phyloP scores from a whole-genome alignment of 805 yeast genomes.

The Spencermartinsiella europaea region DNA sequence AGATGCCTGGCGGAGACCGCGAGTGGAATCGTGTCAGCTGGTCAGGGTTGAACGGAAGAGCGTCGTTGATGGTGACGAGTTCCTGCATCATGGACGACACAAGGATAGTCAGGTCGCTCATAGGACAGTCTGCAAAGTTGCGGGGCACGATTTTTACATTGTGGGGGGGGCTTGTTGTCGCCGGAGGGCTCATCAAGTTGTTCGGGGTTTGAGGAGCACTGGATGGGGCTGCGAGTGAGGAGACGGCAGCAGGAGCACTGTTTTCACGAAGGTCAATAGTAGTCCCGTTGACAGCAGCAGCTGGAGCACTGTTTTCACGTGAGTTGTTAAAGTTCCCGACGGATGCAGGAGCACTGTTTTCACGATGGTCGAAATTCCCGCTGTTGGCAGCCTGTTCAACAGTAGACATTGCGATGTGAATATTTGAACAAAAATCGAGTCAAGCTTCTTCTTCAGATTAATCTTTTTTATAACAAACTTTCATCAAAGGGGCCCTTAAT shows the following conservation, averaged over 20 bases:
- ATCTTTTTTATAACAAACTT: too few relatives aligned
- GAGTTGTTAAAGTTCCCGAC: too few relatives aligned
- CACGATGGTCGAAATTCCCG: too few relatives aligned
- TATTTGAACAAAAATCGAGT: too few relatives aligned
- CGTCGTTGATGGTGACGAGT: conserved; percentile 71
- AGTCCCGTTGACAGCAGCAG: too few relatives aligned
- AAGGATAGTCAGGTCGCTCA: conserved; percentile 63
- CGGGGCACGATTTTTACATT: conserved; percentile 36
- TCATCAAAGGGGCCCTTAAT: too few relatives aligned
- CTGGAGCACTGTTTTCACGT: too few relatives aligned
- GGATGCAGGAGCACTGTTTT: too few relatives aligned
- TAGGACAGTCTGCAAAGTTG: conserved; percentile 59
- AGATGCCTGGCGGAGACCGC: conserved; percentile 83
- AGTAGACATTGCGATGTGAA: too few relatives aligned
- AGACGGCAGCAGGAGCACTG: not conserved
- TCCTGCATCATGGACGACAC: conserved; percentile 77
- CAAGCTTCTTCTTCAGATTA: too few relatives aligned
- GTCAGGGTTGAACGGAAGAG: conserved; percentile 33
- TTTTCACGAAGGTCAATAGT: too few relatives aligned
- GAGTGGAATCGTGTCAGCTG: conserved; percentile 86
- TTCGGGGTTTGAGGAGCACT: not conserved
- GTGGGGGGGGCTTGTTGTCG: not conserved
- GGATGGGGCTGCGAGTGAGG: not conserved
- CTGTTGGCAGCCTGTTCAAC: too few relatives aligned
- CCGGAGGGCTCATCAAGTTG: conserved; percentile 1